phyloP scores from a whole-genome alignment of 805 yeast species.

The Zygoascus tannicola region DNA sequence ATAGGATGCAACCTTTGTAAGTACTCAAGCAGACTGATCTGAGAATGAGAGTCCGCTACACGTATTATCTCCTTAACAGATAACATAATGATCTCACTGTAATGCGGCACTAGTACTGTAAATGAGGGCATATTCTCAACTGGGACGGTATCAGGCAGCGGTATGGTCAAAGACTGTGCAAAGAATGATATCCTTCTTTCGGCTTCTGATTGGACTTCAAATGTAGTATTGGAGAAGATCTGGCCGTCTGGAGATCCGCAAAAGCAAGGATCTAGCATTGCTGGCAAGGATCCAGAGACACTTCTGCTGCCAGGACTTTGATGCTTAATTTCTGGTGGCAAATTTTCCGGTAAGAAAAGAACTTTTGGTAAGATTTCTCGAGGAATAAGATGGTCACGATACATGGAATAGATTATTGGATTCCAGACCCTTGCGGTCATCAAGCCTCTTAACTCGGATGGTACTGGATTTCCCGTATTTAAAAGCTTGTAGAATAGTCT shows the following conservation, averaged over 20 bases:
- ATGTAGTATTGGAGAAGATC: slow-evolving; percentile 46
- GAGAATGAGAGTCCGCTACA: slow-evolving; percentile 51
- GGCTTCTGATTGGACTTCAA: slow-evolving; percentile 63
- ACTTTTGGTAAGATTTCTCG: slow-evolving; percentile 62
- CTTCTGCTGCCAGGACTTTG: slow-evolving; percentile 29
- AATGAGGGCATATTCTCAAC: slow-evolving; percentile 68
- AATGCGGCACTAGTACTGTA: slow-evolving; percentile 81
- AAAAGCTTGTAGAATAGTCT: slow-evolving; percentile 65
- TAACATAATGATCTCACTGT: slow-evolving; percentile 69
- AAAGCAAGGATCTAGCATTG: slow-evolving; percentile 43
- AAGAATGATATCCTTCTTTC: slow-evolving; percentile 76
- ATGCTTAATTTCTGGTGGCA: not conserved
- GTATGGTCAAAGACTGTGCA: slow-evolving; percentile 83
- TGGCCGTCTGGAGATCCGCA: slow-evolving; percentile 80
- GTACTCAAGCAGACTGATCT: slow-evolving; percentile 69
- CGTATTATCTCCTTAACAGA: slow-evolving; percentile 70
- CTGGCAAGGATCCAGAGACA: slow-evolving; percentile 22
- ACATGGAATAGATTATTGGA: slow-evolving; percentile 73
- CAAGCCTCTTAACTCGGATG: not conserved
- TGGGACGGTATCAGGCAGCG: slow-evolving; percentile 65
- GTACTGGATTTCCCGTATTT: slow-evolving; percentile 26
- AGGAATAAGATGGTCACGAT: slow-evolving; percentile 66
- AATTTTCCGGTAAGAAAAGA: slow-evolving; percentile 28
- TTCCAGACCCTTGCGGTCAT: slow-evolving; percentile 51
- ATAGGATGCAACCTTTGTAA: slow-evolving; percentile 58